A percentile compares a stretch with the other conserved stretches of the same genome.
These are phyloP conservation scores for Hypoxylon sp. DNA, from an alignment of 2,329 filamentous ascomycete genomes.

Conservation along the genomic window DNA sequence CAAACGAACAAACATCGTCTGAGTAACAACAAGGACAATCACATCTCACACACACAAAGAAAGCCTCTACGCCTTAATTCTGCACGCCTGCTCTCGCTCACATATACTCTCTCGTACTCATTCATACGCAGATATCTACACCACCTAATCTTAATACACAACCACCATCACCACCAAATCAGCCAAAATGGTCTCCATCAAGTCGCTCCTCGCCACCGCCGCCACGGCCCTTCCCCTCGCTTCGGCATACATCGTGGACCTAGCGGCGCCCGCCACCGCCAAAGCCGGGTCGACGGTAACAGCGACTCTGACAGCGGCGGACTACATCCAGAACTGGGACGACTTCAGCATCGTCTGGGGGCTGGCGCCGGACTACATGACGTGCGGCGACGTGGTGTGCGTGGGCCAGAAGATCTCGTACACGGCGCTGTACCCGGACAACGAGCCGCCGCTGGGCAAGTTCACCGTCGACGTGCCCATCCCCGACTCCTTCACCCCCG, in stretches of 20 bases:
- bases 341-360: slow-evolving; percentile 55
- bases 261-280: slow-evolving; percentile 47
- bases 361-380: slow-evolving; percentile 33
- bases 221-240: slow-evolving; percentile 45
- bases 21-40: slow-evolving; percentile 2
- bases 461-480: slow-evolving; percentile 32
- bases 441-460: slow-evolving; percentile 43
- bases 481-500: slow-evolving; percentile 36
- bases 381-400: slow-evolving; percentile 45
- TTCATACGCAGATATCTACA: neutral
- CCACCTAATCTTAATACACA: neutral
- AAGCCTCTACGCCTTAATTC: neutral
- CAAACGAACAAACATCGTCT: neutral
- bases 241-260: slow-evolving; percentile 47
- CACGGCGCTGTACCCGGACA: slow-evolving; percentile 48
- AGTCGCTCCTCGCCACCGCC: slow-evolving; percentile 47
- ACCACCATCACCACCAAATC: slow-evolving; percentile 7
- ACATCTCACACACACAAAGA: slow-evolving; percentile 1
- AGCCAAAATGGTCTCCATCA: slow-evolving; percentile 51
- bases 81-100: neutral
- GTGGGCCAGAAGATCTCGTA: slow-evolving; percentile 53
- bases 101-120: neutral
- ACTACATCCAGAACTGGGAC: slow-evolving; percentile 56
- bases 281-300: slow-evolving; percentile 48
- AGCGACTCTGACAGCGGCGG: slow-evolving; percentile 49